Conservation (phyloP, 2,329 filamentous ascomycete genomes). For the Botrytis sinoallii region DNA sequence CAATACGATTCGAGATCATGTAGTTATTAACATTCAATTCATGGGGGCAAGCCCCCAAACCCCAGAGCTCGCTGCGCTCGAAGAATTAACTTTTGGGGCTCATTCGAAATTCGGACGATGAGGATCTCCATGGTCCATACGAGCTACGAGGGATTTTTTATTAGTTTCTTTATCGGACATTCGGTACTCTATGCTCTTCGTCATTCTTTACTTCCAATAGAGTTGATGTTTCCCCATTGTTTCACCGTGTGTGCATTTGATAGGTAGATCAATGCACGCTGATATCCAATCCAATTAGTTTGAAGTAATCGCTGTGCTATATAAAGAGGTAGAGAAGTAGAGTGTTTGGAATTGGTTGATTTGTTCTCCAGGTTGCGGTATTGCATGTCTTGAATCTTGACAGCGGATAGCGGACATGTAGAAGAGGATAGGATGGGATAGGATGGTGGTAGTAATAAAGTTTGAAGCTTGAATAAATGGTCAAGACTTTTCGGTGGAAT, state of each 20-base stretch:
- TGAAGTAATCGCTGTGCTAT: background rate
- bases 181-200: background rate
- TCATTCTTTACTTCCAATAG: background rate
- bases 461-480: background rate
- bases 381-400: background rate
- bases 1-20: no score
- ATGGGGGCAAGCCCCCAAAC: background rate
- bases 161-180: background rate
- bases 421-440: background rate
- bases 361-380: background rate
- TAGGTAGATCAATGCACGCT: background rate
- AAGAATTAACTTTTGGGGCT: background rate
- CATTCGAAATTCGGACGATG: background rate
- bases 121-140: background rate
- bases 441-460: background rate
- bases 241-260: background rate
- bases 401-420: background rate
- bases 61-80: conserved; percentile 1
- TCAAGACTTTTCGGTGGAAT: background rate
- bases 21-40: background rate
- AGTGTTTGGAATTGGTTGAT: background rate
- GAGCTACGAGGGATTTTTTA: background rate
- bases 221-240: background rate
- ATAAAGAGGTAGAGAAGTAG: background rate
- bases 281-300: background rate